Evolutionary conservation across 1,139 yeast species (phyloP).

Genomic region (Suhomyces taliae): DNA sequence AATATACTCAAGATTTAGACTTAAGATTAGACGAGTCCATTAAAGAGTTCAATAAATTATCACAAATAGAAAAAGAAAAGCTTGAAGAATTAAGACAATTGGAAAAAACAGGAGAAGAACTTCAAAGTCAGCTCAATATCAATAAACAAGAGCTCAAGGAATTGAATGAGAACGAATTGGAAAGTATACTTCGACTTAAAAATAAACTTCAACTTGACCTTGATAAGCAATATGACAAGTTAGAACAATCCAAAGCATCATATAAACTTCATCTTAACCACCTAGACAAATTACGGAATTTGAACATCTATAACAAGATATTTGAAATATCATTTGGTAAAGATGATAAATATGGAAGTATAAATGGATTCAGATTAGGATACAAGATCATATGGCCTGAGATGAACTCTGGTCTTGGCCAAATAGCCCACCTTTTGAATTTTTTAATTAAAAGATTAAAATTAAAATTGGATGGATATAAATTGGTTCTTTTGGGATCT

Average conservation of each 20-base stretch:
- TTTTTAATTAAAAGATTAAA: slow-evolving; percentile 63
- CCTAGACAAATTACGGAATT: slow-evolving; percentile 65
- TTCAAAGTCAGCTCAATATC: slow-evolving; percentile 39
- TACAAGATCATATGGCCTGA: slow-evolving; percentile 83
- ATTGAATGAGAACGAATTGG: slow-evolving; percentile 42
- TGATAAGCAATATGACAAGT: slow-evolving; percentile 46
- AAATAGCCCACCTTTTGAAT: slow-evolving; percentile 65
- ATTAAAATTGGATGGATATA: slow-evolving; percentile 57
- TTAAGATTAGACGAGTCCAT: slow-evolving; percentile 42
- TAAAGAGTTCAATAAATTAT: slow-evolving; percentile 38
- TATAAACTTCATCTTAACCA: slow-evolving; percentile 62
- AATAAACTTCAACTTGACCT: slow-evolving; percentile 57
- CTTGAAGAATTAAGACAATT: slow-evolving; percentile 46
- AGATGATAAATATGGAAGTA: slow-evolving; percentile 76
- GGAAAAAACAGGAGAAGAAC: slow-evolving; percentile 40
- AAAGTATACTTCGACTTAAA: slow-evolving; percentile 42
- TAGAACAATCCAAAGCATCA: slow-evolving; percentile 61
- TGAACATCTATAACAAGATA: slow-evolving; percentile 79
- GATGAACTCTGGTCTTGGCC: slow-evolving; percentile 91
- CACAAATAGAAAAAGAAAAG: slow-evolving; percentile 34
- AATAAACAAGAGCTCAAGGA: slow-evolving; percentile 42
- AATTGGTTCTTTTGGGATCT: slow-evolving; percentile 80
- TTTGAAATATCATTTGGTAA: slow-evolving; percentile 75
- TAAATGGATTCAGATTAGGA: slow-evolving; percentile 83
- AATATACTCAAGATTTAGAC: slow-evolving; percentile 21